Evolutionary conservation across 352 stramenopile genomes (phyloP), one percentile per base, ranked within the genome.

Genomic region (Pythium pectinolyticum): DNA sequence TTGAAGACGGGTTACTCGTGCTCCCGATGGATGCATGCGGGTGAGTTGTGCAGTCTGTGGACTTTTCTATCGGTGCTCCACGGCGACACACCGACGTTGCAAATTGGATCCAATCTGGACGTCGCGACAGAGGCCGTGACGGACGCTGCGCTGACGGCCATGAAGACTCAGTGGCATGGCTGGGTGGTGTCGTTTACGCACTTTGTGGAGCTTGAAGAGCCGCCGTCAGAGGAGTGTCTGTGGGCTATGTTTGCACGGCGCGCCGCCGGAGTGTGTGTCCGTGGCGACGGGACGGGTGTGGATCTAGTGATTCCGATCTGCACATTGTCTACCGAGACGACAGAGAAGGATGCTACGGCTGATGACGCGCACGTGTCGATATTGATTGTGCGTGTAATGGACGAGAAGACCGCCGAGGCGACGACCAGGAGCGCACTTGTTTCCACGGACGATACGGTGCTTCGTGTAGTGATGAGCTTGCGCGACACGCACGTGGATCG

Each of bases 241-340:
- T 78, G 59, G 70, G 61, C 51, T 39, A 62, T 78, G 39, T 60
- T 75, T 11, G 63, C 39, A 3, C 56, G 57, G 25, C 59, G 61
- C 27, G 51, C 58, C 0, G 70, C 67, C 3, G 59, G 59, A 40
- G 27, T 73, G 20, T 61, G 65, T 19, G 53, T 59, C 0, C 61
- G 61, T 19, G 28, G 46, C 12, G 41, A 66, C n/a, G n/a, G n/a
- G 22, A 45, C 55, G 0, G 40, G 40, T 17, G 53, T 54, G 1
- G 53, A 70, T n/a, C 37, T 74, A n/a, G 28, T 74, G n/a, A 67
- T 74, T 19, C 61, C 61, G 37, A 65, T 69, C 4, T 69, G 59
- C n/a, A n/a, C n/a, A n/a, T n/a, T n/a, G n/a, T n/a, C n/a, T n/a
- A n/a, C n/a, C n/a, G n/a, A n/a, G n/a, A n/a, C n/a, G n/a, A n/a